Evolutionary conservation across 768 basidiomycete species (phyloP).

Genomic region (Hericium coralloides): DNA sequence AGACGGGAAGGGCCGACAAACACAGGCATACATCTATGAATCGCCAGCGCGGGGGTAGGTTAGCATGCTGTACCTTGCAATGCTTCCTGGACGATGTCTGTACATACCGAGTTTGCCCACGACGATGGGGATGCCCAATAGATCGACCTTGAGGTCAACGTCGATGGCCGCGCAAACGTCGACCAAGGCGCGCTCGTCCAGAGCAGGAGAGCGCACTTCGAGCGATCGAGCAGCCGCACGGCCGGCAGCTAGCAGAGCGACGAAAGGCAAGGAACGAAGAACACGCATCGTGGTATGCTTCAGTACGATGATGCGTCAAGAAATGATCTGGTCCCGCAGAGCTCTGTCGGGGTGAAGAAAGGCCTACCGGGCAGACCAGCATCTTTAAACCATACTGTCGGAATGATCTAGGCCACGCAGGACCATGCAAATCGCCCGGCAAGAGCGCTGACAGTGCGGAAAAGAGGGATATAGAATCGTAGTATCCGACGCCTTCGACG

Average conservation of each 20-base stretch:
- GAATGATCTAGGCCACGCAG: too few species aligned
- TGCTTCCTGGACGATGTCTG: not conserved
- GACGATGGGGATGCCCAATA: slow-evolving; percentile 16
- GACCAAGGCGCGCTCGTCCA: slow-evolving; percentile 14
- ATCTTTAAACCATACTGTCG: too few species aligned
- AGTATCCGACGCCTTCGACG: too few species aligned
- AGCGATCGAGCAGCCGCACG: slow-evolving; percentile 2
- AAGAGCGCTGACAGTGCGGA: too few species aligned
- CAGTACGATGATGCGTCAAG: too few species aligned
- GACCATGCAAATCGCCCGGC: too few species aligned
- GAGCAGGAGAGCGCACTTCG: not conserved
- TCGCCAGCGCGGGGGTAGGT: not conserved
- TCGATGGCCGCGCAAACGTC: slow-evolving; percentile 35
- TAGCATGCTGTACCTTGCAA: not conserved
- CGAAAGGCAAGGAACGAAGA: not conserved
- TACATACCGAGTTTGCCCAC: slow-evolving; percentile 24
- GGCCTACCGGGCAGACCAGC: too few species aligned
- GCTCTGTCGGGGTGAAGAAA: too few species aligned
- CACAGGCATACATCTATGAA: slow-evolving; percentile 35
- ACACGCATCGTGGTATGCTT: slow-evolving; percentile 2
- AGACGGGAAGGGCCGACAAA: slow-evolving; percentile 27
- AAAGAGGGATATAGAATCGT: too few species aligned
- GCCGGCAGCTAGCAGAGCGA: slow-evolving; percentile 1
- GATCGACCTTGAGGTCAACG: slow-evolving; percentile 21
- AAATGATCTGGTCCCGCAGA: too few species aligned